Evolutionary conservation across 495 filamentous ascomycete species (phyloP), one percentile per base, ranked within the genome.

Genomic region (Choiromyces venosus): DNA sequence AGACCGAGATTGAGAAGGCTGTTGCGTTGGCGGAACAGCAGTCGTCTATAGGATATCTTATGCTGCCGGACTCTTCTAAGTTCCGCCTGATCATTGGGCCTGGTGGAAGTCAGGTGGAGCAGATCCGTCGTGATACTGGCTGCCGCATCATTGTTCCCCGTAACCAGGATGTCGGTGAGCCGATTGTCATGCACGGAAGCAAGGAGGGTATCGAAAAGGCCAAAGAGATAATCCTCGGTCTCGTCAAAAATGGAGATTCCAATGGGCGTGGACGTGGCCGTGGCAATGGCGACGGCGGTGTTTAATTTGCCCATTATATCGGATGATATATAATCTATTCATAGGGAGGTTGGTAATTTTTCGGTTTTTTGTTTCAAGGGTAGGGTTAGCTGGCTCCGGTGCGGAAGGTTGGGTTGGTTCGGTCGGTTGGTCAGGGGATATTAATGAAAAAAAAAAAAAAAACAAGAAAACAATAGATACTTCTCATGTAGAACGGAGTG

Each of bases 101-200:
- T 79, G 91, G 91, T 66, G 96, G 95, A 73, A 91, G 88, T 82
- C 92, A 93, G 82, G 93, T 99, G 83, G 97, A 96, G 82, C 84
- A 87, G 14, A 97, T 99, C 81, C 89, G 96, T 71, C 93, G 91
- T 83, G 88, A 94, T 84, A 97, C 93, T 65, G 92, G 91, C 38
- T 96, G 93, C 85, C 91, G 90, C 81, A 94, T 99, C 82, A 92
- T 91, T 46, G 93, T 98, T 66, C 95, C 95, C 61, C 88, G 91
- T 74, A 91, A 92, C 80, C 89, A 94, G 77, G 87, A 86, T 52
- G 88, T 86, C 78, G 87, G 86, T 10, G 93, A 97, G 80, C 92
- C 94, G 3, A 97, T 98, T 79, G 92, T 96, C 84, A 89, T 98
- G 78, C 83, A 89, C 69, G 95, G 95, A 38, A 87, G 86, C 71